Evolutionary conservation across 495 filamentous ascomycete genomes (phyloP), one percentile per base, ranked within the genome.

Genomic region (Penicillium ochrochloron): DNA sequence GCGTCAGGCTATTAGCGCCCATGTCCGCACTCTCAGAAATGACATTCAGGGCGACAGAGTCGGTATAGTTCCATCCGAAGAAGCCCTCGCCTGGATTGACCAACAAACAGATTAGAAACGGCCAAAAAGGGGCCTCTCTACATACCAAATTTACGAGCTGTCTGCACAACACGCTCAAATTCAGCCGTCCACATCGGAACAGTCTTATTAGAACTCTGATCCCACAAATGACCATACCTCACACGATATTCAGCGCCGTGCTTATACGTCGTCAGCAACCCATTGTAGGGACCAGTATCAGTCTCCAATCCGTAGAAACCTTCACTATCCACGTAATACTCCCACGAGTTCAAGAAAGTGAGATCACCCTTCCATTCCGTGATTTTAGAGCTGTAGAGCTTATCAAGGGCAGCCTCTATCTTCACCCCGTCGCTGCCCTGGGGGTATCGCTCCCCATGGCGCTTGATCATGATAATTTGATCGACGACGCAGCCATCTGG

Each of bases 381-480:
- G 19, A 66, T 37, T 11, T 62, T 51, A 21, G 61, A 60, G 42
- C 39, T 59, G 55, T 69, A 50, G 3, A 74, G 44, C 57, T 74
- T 74, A 2, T 60, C 51, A 11, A 74, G 61, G 3, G 50, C 52
- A 1, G 53, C 42, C 53, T 68, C 67, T 27, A 70, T 70, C 19
- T 48, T 31, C 14, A 33, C 23, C 1, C 63, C 67, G 15, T 19
- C 25, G 25, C 39, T 48, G 5, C 41, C 53, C 34, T 35, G 39
- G 25, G 84, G 84, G 64, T 82, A 85, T 29, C 84, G 74, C 60
- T 86, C 84, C 12, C 76, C 82, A 69, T 86, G 84, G 55, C 84
- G 74, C 52, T 60, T 70, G 63, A 74, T 66, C 72, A 74, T 74
- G 44, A 70, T 68, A 7, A 73, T 69, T 61, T 73, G 71, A 48